Evolutionary conservation across 2,329 filamentous ascomycete species (phyloP).

Genomic region (Aspergillus pseudonomiae): DNA sequence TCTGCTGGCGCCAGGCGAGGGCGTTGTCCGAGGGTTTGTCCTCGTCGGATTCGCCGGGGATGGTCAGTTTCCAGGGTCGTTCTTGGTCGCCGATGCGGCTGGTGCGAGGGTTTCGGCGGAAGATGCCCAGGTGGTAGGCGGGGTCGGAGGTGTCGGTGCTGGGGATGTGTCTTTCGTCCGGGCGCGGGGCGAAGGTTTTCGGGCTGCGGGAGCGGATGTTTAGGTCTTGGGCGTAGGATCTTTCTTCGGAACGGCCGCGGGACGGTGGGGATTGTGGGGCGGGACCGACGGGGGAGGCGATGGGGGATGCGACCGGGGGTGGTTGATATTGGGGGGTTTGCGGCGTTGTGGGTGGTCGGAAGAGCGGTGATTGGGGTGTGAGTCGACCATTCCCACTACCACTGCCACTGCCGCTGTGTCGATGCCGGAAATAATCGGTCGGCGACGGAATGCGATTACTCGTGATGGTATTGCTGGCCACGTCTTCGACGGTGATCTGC

Average conservation of each 20-base stretch:
- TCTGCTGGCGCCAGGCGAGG: conserved; percentile 13
- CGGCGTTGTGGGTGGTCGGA: conserved; percentile 8
- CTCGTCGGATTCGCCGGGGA: conserved; percentile 31
- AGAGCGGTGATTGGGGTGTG: conserved; percentile 15
- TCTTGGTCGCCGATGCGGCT: conserved; percentile 40
- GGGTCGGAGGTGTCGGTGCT: conserved; percentile 27
- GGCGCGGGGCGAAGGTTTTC: conserved; percentile 28
- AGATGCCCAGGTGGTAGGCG: conserved; percentile 36
- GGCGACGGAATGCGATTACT: conserved; percentile 1
- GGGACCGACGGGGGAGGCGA: conserved; percentile 12
- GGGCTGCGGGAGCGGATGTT: conserved; percentile 43
- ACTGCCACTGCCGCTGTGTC: conserved; percentile 1
- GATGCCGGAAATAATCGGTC: not conserved
- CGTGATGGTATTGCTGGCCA: not conserved
- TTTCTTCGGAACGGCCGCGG: conserved; percentile 21
- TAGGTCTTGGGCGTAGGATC: conserved; percentile 35
- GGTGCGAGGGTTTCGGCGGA: conserved; percentile 35
- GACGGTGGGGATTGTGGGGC: conserved; percentile 17
- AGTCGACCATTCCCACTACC: conserved; percentile 8
- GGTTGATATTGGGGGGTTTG: conserved; percentile 1
- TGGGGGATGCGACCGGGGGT: conserved; percentile 1
- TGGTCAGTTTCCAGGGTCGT: conserved; percentile 38
- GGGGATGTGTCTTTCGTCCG: conserved; percentile 26
- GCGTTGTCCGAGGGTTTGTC: not conserved
- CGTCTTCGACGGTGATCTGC: not conserved